Evolutionary conservation across 192 early-diverging fungal species (phyloP).

Genomic region (Entomortierella parvispora): DNA sequence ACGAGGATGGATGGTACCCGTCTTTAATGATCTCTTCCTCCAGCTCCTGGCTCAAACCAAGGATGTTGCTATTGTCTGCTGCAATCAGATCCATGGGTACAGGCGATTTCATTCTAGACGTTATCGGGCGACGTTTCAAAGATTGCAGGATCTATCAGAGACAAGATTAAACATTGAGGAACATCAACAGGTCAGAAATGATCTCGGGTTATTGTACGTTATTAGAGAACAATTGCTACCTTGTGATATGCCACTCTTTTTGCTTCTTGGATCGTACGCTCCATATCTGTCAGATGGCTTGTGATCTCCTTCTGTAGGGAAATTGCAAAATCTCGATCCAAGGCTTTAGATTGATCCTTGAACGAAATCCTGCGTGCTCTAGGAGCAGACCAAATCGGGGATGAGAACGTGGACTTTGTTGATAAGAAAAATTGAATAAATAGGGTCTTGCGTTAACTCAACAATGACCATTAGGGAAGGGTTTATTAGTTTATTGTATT

Average conservation of each 20-base stretch:
- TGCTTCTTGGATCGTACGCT: conserved; percentile 21
- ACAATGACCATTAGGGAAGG: neutral
- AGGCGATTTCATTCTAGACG: too few species aligned
- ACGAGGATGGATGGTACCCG: conserved; percentile 6
- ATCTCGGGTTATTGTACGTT: too few species aligned
- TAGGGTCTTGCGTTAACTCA: neutral
- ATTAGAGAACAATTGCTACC: conserved; percentile 10
- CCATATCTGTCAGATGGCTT: conserved; percentile 25
- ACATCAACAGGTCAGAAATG: too few species aligned
- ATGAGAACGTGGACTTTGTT: conserved; percentile 7
- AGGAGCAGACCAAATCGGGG: conserved; percentile 37
- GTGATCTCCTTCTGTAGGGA: conserved; percentile 15
- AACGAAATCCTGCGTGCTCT: conserved; percentile 11
- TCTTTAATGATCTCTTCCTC: conserved; percentile 7
- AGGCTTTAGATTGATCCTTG: neutral
- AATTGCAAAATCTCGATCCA: neutral
- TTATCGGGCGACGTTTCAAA: neutral
- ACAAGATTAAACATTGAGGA: neutral
- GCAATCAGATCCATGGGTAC: neutral
- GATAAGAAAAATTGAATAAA: neutral
- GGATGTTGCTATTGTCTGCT: neutral
- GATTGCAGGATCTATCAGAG: conserved; percentile 17
- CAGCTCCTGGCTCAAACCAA: too few species aligned
- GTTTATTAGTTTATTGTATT: too few species aligned
- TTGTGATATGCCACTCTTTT: conserved; percentile 28